Evolutionary conservation across 2,329 filamentous ascomycete genomes (phyloP).

Genomic region (Colletotrichum incanum): DNA sequence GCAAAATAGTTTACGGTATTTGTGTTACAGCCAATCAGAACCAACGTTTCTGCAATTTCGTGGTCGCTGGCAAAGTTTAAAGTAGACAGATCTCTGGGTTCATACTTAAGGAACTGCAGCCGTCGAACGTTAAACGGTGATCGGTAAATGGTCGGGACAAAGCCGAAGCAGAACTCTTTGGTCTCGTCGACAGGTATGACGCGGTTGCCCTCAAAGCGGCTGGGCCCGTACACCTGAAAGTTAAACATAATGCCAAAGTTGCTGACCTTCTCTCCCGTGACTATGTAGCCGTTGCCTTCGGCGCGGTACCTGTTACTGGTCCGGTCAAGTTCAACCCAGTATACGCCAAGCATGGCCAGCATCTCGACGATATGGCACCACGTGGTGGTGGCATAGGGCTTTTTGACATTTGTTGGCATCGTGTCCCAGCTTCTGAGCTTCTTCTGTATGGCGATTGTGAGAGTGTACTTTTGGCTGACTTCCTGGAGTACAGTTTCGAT

Average conservation of each 20-base stretch:
- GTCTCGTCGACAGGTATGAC: constrained; percentile 68
- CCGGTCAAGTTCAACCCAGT: constrained; percentile 73
- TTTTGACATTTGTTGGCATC: constrained; percentile 63
- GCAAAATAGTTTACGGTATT: constrained; percentile 64
- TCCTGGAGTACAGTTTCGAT: constrained; percentile 3
- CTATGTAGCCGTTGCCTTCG: constrained; percentile 69
- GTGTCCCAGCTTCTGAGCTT: constrained; percentile 66
- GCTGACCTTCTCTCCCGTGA: constrained; percentile 61
- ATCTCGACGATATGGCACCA: constrained; percentile 71
- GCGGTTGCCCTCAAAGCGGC: constrained; percentile 63
- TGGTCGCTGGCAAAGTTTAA: constrained; percentile 65
- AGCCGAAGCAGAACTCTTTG: constrained; percentile 71
- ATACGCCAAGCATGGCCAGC: constrained; percentile 67
- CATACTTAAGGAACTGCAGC: constrained; percentile 56
- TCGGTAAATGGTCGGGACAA: constrained; percentile 69
- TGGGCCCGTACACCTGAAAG: constrained; percentile 67
- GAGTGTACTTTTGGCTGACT: constrained; percentile 53
- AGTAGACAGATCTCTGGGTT: constrained; percentile 58
- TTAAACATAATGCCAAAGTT: constrained; percentile 70
- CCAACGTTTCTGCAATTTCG: constrained; percentile 68
- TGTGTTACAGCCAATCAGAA: constrained; percentile 68
- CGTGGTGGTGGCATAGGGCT: constrained; percentile 69
- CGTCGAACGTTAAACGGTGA: constrained; percentile 57
- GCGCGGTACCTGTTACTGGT: constrained; percentile 66
- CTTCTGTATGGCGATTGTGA: constrained; percentile 64